Base-by-base conservation (phyloP, 164 flowering plant genomes). In the Hamamelis virginiana region DNA sequence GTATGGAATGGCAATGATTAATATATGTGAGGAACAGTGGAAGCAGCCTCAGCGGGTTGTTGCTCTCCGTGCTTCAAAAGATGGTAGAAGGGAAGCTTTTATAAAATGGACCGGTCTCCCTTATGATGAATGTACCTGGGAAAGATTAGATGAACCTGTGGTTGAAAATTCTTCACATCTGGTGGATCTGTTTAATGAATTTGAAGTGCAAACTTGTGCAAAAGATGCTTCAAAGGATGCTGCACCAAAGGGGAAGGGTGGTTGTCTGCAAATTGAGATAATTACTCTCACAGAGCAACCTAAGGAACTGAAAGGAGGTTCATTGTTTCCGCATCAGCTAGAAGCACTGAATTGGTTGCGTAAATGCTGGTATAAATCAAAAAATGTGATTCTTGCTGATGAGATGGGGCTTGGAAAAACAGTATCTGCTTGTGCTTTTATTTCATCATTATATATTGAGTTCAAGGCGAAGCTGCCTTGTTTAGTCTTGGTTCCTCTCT, bases 351-450 rank as follows among this genome's bases (percentile, higher is more conserved):
- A 96, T 76, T 96, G 99, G 99, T 74, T 96, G 82, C 93, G 98
- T 4, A 91, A 84, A 66, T 90, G 98, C 81, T 91, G 99, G 99
- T 78, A 80, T 67, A 91, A 78, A 67, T 87, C 90, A 28, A 93
- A 89, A 75, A 96, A 93, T 80, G 99, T 96, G 63, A 96, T 96
- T 68, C 91, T 96, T 64, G 99, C 99, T 65, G 99, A 96, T 86
- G 99, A 96, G 72, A 96, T 96, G 99, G 99, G 99, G 66, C 90
- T 96, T 26, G 99, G 99, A 28, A 96, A 96, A 80, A 96, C 99
- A 41, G 91, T 96, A 18, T 96, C 98, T 63, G 98, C 98, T 65
- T 80, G 85, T 80, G 98, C 99, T 73, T 96, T 96, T 79, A 15
- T 96, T 65, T 91, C 98, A 48, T 89, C 99, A 11, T 72, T 96